Percentiles rank a stretch among this genome's conserved stretches.
Conservation (phyloP, 768 basidiomycete species). For the Cystobasidium tubakii region DNA sequence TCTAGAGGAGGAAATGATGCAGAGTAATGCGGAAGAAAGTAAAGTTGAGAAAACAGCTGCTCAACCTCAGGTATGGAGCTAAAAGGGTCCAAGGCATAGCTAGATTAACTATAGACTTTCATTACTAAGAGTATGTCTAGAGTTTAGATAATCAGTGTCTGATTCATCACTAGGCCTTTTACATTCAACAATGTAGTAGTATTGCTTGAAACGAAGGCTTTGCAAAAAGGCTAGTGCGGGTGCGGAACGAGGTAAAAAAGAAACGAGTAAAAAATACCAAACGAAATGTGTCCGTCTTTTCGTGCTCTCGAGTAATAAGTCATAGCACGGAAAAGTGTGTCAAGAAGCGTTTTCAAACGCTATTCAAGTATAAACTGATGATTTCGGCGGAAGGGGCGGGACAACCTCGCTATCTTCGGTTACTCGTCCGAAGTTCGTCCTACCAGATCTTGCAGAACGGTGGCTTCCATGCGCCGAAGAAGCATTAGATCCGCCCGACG, state of each 20-base stretch:
- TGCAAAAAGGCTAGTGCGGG: too few species aligned
- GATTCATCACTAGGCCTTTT: too few species aligned
- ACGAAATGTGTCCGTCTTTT: too few species aligned
- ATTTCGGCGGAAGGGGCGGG: constrained; percentile 6
- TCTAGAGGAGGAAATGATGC: constrained; percentile 19
- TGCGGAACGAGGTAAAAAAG: too few species aligned
- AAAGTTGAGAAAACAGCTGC: neutral
- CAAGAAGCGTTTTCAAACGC: too few species aligned
- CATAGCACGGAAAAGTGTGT: too few species aligned
- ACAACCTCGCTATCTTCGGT: neutral
- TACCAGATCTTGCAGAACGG: neutral
- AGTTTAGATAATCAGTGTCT: neutral
- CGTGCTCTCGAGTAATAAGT: too few species aligned
- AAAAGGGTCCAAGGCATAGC: neutral
- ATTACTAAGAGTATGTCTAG: neutral
- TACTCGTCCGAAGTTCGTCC: neutral
- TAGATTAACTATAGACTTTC: neutral
- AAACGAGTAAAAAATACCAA: too few species aligned
- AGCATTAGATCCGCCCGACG: neutral
- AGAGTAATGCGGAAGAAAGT: neutral
- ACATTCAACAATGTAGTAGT: too few species aligned
- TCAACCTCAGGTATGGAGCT: constrained; percentile 23
- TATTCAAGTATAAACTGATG: neutral
- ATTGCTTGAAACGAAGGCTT: too few species aligned
- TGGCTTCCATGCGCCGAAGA: neutral